Evolutionary conservation across 495 filamentous ascomycete species (phyloP).

Genomic region (Articulospora tetracladia): DNA sequence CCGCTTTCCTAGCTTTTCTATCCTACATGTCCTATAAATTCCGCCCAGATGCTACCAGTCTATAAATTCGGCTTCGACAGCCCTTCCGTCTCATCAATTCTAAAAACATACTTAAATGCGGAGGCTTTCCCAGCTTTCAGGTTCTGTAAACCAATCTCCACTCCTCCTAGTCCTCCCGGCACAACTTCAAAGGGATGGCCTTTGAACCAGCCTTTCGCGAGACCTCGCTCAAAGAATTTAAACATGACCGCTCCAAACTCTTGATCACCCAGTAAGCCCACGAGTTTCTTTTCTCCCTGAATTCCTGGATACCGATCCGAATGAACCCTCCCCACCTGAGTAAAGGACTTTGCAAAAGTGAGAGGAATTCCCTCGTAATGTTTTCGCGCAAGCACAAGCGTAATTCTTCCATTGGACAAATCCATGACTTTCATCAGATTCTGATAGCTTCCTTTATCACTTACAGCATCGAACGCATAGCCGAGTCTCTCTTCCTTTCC

Average conservation of each 20-base stretch:
- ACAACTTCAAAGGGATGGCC: conserved; percentile 59
- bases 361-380: conserved; percentile 33
- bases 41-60: neutral
- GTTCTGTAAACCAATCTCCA: conserved; percentile 49
- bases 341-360: conserved; percentile 29
- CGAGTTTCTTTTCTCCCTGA: neutral
- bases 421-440: neutral
- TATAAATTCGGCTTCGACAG: neutral
- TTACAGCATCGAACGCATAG: conserved; percentile 53
- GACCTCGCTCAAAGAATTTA: conserved; percentile 44
- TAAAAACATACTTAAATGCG: conserved; percentile 64
- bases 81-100: conserved; percentile 66
- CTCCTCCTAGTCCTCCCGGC: conserved; percentile 50
- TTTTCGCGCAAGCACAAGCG: neutral
- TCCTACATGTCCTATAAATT: too few relatives aligned
- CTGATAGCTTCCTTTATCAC: conserved; percentile 35
- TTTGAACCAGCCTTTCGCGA: conserved; percentile 56
- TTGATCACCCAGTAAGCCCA: conserved; percentile 16
- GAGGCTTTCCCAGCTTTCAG: conserved; percentile 60
- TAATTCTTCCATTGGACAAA: neutral
- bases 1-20: too few relatives aligned
- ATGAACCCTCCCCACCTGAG: conserved; percentile 49
- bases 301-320: conserved; percentile 25
- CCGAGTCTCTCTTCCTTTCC: conserved; percentile 22
- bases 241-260: conserved; percentile 57